A percentile compares a stretch with the other conserved stretches of the same genome.
Conservation (phyloP, 176 grass and related monocot genomes). For the Cymbopogon citratus region DNA sequence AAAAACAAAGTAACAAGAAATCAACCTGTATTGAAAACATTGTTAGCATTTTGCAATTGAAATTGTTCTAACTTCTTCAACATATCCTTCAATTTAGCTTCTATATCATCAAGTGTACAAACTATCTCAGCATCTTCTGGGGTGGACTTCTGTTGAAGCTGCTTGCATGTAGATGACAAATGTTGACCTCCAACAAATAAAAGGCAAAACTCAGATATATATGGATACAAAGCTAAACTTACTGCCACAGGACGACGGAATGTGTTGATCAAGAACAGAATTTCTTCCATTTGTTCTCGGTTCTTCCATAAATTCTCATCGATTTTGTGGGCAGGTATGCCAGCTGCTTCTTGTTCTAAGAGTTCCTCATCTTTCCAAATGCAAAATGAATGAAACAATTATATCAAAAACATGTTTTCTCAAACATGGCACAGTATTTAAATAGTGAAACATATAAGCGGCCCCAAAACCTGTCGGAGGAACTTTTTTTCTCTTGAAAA, state of each 20-base stretch:
- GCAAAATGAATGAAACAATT: conserved; percentile 24
- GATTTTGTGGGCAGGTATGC: conserved; percentile 77
- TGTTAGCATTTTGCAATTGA: conserved; percentile 82
- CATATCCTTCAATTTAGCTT: conserved; percentile 70
- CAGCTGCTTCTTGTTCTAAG: conserved; percentile 56
- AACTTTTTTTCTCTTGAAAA: background rate
- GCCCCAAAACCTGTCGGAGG: background rate
- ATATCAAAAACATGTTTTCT: conserved; percentile 17
- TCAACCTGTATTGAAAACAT: conserved; percentile 93
- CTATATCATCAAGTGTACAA: conserved; percentile 57
- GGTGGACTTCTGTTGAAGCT: conserved; percentile 68
- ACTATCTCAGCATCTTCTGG: conserved; percentile 52
- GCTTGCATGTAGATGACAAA: conserved; percentile 28
- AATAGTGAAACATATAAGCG: background rate
- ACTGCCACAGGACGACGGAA: conserved; percentile 46
- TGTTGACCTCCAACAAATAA: conserved; percentile 13
- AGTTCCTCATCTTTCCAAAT: conserved; percentile 64
- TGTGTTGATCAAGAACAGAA: conserved; percentile 70
- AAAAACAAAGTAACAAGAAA: conserved; percentile 20
- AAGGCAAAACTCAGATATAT: conserved; percentile 7
- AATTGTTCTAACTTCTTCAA: conserved; percentile 77
- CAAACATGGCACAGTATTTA: background rate
- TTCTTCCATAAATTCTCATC: conserved; percentile 99
- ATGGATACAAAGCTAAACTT: conserved; percentile 38
- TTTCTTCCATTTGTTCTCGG: conserved; percentile 97